phyloP scores from a whole-genome alignment of 257 asterid genomes.

The Paulownia fortunei region DNA sequence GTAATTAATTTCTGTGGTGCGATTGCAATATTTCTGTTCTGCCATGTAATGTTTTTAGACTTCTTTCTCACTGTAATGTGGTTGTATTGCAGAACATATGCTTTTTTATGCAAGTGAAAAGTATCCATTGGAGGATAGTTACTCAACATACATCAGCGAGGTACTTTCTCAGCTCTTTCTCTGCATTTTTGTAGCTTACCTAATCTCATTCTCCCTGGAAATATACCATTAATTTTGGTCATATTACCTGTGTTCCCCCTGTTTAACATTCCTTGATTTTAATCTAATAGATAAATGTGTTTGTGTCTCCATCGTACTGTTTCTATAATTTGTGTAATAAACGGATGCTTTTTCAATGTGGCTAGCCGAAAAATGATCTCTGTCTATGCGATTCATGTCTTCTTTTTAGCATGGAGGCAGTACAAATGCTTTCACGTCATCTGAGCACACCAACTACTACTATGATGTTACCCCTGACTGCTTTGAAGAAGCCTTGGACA shows the following conservation, averaged over 20 bases:
- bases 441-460: slow-evolving; percentile 83
- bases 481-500: slow-evolving; percentile 95
- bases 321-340: not conserved
- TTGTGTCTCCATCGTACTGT: slow-evolving; percentile 5
- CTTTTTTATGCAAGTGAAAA: slow-evolving; percentile 96
- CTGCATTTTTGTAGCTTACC: slow-evolving; percentile 22
- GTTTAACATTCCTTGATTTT: slow-evolving; percentile 11
- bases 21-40: no score
- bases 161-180: slow-evolving; percentile 44
- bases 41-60: not conserved
- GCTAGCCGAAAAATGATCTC: slow-evolving; percentile 16
- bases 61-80: slow-evolving; percentile 20
- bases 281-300: not conserved
- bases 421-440: slow-evolving; percentile 92
- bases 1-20: no score
- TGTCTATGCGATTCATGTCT: slow-evolving; percentile 12
- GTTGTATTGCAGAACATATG: slow-evolving; percentile 82
- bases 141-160: slow-evolving; percentile 88
- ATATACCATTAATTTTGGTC: not conserved
- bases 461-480: slow-evolving; percentile 90
- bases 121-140: slow-evolving; percentile 94
- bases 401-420: slow-evolving; percentile 90
- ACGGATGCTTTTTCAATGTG: slow-evolving; percentile 7
- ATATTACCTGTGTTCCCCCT: slow-evolving; percentile 1
- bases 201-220: slow-evolving; percentile 15